These are phyloP conservation scores for Lichtheimia ramosa DNA, from an alignment of 371 early-diverging fungal genomes.

Conservation along the genomic window DNA sequence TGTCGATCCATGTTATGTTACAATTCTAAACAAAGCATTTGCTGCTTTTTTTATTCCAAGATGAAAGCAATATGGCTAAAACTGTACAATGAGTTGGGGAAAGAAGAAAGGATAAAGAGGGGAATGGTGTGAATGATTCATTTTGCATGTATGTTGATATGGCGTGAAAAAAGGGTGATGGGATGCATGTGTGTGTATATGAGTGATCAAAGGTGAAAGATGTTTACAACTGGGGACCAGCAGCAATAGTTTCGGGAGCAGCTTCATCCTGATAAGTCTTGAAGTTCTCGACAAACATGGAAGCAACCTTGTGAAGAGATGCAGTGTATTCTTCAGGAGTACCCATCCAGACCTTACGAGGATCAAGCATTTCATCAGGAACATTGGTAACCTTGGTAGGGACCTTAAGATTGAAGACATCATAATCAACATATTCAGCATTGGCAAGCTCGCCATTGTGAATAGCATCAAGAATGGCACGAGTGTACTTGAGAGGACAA, in stretches of 20 bases:
- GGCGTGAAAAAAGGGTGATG: too few relatives aligned
- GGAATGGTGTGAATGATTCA: background rate
- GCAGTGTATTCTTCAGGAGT: constrained; percentile 58
- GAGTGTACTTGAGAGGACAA: constrained; percentile 90
- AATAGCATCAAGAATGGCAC: constrained; percentile 95
- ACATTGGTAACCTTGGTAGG: constrained; percentile 80
- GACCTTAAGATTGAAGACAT: constrained; percentile 84
- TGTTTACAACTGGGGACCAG: constrained; percentile 61
- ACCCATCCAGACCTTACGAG: constrained; percentile 85
- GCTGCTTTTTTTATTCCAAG: too few relatives aligned
- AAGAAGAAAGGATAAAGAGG: background rate
- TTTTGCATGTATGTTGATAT: background rate
- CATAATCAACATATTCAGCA: constrained; percentile 79
- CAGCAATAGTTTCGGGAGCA: constrained; percentile 72
- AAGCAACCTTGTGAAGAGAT: constrained; percentile 76
- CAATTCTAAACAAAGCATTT: too few relatives aligned
- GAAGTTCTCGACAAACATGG: constrained; percentile 90
- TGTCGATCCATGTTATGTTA: too few relatives aligned
- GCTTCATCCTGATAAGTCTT: constrained; percentile 83
- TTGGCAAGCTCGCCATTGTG: constrained; percentile 88
- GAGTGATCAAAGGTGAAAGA: too few relatives aligned
- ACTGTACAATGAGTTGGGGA: constrained; percentile 1
- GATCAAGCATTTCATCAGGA: constrained; percentile 86
- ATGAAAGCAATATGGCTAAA: background rate
- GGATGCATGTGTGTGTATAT: too few relatives aligned